phyloP scores from a whole-genome alignment of 1,139 yeast genomes.

The Hanseniaspora gamundiae region DNA sequence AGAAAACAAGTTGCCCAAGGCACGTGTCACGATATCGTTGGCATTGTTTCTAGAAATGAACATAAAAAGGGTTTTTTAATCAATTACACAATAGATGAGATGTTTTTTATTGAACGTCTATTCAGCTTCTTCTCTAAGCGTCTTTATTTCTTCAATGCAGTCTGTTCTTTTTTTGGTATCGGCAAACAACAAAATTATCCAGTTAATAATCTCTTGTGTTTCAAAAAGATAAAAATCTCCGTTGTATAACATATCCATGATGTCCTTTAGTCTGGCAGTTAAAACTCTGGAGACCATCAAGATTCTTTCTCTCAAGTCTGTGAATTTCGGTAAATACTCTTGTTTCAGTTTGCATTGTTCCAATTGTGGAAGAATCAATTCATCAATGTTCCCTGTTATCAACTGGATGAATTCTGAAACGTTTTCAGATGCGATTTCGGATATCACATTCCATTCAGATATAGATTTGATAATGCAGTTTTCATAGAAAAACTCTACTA shows the following conservation, averaged over 20 bases:
- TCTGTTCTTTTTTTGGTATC: constrained; percentile 55
- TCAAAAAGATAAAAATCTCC: constrained; percentile 64
- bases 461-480: constrained; percentile 15
- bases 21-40: too few relatives aligned
- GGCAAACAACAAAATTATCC: constrained; percentile 55
- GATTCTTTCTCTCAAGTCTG: constrained; percentile 20
- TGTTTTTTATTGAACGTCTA: not conserved
- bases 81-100: too few relatives aligned
- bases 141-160: constrained; percentile 49
- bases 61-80: not conserved
- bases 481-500: constrained; percentile 15
- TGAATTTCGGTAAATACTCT: constrained; percentile 10
- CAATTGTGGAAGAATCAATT: constrained; percentile 10
- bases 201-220: constrained; percentile 49
- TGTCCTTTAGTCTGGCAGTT: constrained; percentile 49
- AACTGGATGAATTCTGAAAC: constrained; percentile 17
- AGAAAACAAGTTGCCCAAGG: too few relatives aligned
- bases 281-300: constrained; percentile 27
- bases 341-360: constrained; percentile 9
- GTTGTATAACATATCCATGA: constrained; percentile 56
- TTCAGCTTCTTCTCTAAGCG: constrained; percentile 26
- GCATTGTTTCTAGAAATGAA: too few relatives aligned
- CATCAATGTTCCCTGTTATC: constrained; percentile 5
- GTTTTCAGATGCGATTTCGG: constrained; percentile 23
- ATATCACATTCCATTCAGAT: constrained; percentile 22